A percentile compares a stretch with the other conserved stretches of the same genome.
Conservation (phyloP, 768 basidiomycete genomes). For the Baorangia bicolor region DNA sequence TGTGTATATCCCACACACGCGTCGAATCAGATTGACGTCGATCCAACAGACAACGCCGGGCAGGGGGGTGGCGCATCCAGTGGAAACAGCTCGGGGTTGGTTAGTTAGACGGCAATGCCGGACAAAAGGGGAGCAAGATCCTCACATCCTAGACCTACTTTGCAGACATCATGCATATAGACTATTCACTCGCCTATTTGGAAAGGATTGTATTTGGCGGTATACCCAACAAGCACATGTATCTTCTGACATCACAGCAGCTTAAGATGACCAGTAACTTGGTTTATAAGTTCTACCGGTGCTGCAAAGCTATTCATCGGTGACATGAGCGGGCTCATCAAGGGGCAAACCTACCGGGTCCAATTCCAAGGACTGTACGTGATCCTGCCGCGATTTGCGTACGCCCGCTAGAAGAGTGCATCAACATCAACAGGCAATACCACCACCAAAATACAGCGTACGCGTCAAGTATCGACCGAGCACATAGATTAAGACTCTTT, state of each 20-base stretch:
- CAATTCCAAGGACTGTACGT: conserved; percentile 87
- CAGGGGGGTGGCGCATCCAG: conserved; percentile 35
- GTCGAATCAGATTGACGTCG: background rate
- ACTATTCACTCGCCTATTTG: conserved; percentile 19
- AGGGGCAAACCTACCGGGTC: conserved; percentile 56
- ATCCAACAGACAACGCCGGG: conserved; percentile 38
- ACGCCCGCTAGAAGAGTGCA: conserved; percentile 54
- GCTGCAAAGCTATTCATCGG: conserved; percentile 36
- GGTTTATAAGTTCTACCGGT: conserved; percentile 78
- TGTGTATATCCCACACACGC: conserved; percentile 12
- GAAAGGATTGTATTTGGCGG: conserved; percentile 8
- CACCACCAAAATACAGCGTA: conserved; percentile 39
- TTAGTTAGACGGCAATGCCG: conserved; percentile 2
- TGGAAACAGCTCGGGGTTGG: conserved; percentile 20
- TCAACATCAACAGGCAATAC: background rate
- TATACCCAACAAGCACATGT: conserved; percentile 9
- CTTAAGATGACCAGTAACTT: conserved; percentile 75
- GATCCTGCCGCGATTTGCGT: conserved; percentile 85
- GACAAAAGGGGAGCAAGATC: conserved; percentile 5
- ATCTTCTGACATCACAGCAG: conserved; percentile 49
- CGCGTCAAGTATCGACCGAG: conserved; percentile 84
- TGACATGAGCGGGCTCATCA: background rate
- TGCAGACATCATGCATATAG: conserved; percentile 28
- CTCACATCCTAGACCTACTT: conserved; percentile 23
- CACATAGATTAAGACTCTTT: conserved; percentile 83